phyloP scores from a whole-genome alignment of 768 basidiomycete species.

The Lactarius evosmus region DNA sequence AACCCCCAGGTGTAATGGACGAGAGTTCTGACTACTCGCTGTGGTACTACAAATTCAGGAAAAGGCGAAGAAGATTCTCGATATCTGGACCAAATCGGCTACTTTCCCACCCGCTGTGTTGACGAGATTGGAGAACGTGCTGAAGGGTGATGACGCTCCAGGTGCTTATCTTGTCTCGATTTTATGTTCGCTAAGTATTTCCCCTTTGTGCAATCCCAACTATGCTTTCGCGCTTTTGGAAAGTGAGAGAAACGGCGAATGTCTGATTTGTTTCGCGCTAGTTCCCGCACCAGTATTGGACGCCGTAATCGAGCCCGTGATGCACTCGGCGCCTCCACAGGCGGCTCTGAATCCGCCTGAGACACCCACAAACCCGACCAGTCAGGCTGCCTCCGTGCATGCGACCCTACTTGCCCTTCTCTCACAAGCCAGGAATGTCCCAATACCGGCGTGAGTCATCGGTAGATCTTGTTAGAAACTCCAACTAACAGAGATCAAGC shows the following conservation, averaged over 20 bases:
- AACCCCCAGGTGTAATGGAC: constrained; percentile 38
- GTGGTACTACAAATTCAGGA: constrained; percentile 60
- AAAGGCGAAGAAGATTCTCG: constrained; percentile 94
- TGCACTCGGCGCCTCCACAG: constrained; percentile 23
- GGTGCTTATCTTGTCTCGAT: constrained; percentile 75
- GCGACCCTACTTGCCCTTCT: constrained; percentile 67
- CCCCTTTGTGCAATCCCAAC: constrained; percentile 65
- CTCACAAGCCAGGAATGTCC: constrained; percentile 57
- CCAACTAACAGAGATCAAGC: constrained; percentile 35
- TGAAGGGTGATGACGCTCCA: constrained; percentile 64
- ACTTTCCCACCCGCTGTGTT: constrained; percentile 83
- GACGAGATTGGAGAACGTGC: constrained; percentile 64
- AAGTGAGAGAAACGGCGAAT: constrained; percentile 55
- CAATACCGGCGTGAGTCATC: constrained; percentile 40
- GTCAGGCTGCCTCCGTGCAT: constrained; percentile 45
- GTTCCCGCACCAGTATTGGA: constrained; percentile 27
- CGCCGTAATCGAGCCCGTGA: constrained; percentile 26
- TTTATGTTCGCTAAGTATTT: constrained; percentile 80
- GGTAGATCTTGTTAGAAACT: constrained; percentile 2
- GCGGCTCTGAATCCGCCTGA: constrained; percentile 30
- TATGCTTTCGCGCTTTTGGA: constrained; percentile 47
- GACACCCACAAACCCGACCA: constrained; percentile 31
- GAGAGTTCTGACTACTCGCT: constrained; percentile 34
- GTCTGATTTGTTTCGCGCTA: constrained; percentile 45
- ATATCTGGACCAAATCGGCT: constrained; percentile 91